A percentile compares a stretch with the other conserved stretches of the same genome.
These are phyloP conservation scores for Fusarium musae DNA, from an alignment of 2,329 filamentous ascomycete species.

Conservation along the genomic window DNA sequence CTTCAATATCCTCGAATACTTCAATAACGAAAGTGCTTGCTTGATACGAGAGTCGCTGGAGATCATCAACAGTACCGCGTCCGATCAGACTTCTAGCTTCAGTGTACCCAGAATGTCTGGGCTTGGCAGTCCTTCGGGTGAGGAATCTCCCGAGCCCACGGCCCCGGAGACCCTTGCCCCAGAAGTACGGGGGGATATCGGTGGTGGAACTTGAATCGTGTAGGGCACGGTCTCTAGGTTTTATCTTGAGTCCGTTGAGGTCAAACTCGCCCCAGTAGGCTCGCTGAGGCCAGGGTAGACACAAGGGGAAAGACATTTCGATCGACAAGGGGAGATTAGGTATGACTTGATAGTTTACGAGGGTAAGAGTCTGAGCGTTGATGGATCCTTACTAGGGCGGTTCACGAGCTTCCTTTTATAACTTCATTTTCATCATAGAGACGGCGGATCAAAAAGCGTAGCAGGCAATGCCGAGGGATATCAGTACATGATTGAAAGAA, in stretches of 20 bases:
- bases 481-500: background rate
- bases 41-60: conserved; percentile 25
- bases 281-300: conserved; percentile 34
- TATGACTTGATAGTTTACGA: conserved; percentile 3
- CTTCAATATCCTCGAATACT: conserved; percentile 33
- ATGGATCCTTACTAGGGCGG: conserved; percentile 9
- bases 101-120: conserved; percentile 28
- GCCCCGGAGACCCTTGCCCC: conserved; percentile 35
- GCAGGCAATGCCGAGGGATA: background rate
- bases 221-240: conserved; percentile 17
- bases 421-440: background rate
- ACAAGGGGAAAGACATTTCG: conserved; percentile 35
- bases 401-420: conserved; percentile 21
- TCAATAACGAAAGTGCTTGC: conserved; percentile 32
- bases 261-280: conserved; percentile 40
- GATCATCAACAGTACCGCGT: conserved; percentile 26
- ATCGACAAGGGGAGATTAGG: conserved; percentile 33
- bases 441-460: conserved; percentile 9
- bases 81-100: conserved; percentile 37
- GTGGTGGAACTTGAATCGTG: background rate
- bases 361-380: conserved; percentile 35
- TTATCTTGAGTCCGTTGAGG: conserved; percentile 38
- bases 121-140: conserved; percentile 11
- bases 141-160: conserved; percentile 27
- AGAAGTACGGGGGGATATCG: conserved; percentile 32